Evolutionary conservation across 2,329 filamentous ascomycete species (phyloP).

Genomic region (Exophiala sp.): DNA sequence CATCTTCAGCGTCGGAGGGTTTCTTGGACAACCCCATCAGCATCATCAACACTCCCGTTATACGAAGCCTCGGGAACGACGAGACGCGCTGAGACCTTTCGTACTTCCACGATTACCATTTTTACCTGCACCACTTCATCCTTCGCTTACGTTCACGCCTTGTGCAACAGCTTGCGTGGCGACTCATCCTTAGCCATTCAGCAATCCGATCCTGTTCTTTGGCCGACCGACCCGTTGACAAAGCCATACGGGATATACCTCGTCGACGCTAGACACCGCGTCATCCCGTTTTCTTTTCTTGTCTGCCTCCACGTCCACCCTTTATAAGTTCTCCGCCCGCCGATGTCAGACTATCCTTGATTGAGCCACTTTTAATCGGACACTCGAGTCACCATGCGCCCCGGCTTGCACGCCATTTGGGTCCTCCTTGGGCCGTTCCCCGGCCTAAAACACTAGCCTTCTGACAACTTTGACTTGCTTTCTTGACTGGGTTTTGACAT

Average conservation of each 20-base stretch:
- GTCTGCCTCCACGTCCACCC: background rate
- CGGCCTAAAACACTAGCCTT: too few species aligned
- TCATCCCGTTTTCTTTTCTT: slow-evolving; percentile 3
- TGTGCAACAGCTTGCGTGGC: too few species aligned
- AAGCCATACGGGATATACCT: background rate
- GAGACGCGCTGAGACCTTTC: background rate
- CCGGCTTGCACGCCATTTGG: background rate
- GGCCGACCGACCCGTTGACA: too few species aligned
- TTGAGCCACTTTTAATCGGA: slow-evolving; percentile 1
- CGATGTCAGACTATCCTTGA: background rate
- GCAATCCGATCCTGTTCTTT: too few species aligned
- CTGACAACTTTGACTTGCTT: background rate
- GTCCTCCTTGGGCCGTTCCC: background rate
- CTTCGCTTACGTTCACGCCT: too few species aligned
- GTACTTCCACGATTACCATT: background rate
- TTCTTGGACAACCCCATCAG: background rate
- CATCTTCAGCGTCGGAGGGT: background rate
- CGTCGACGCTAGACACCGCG: background rate
- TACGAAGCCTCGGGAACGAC: background rate
- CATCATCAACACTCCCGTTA: background rate
- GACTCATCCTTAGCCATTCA: too few species aligned
- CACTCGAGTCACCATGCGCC: background rate
- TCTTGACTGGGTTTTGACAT: background rate
- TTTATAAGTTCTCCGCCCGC: background rate
- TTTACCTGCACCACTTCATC: too few species aligned